Evolutionary conservation across 2,329 filamentous ascomycete species (phyloP).

Genomic region (Ophiostoma quercus): DNA sequence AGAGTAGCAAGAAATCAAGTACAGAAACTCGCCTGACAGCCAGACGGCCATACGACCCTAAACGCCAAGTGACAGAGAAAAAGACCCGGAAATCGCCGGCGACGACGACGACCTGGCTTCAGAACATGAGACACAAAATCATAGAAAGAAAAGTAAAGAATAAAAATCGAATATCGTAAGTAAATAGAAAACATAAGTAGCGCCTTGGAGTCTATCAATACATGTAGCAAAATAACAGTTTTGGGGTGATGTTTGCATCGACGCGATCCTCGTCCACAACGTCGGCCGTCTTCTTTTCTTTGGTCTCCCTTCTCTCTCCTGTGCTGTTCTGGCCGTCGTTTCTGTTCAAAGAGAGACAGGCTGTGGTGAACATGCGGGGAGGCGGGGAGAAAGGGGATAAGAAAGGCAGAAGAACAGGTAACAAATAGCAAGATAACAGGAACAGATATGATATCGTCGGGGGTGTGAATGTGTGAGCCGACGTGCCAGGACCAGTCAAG

Average conservation of each 20-base stretch:
- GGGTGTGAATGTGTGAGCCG: neutral
- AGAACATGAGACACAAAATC: neutral
- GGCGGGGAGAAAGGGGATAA: slow-evolving; percentile 8
- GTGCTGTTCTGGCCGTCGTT: slow-evolving; percentile 1
- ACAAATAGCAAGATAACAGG: neutral
- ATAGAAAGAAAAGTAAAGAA: neutral
- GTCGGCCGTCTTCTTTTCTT: neutral
- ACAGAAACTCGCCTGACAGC: neutral
- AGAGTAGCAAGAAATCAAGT: no score
- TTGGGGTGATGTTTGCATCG: slow-evolving; percentile 8
- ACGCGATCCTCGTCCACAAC: neutral
- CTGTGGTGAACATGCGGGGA: slow-evolving; percentile 15
- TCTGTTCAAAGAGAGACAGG: neutral
- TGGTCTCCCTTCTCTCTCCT: neutral
- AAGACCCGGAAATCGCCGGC: neutral
- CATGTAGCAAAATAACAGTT: slow-evolving; percentile 14
- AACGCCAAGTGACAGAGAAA: neutral
- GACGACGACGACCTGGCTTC: neutral
- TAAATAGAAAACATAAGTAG: slow-evolving; percentile 17
- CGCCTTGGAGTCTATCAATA: slow-evolving; percentile 17
- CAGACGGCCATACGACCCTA: neutral
- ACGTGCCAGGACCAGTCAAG: neutral
- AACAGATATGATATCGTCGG: slow-evolving; percentile 4
- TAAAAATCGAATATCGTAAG: slow-evolving; percentile 1
- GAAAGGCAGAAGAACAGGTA: neutral